These are phyloP conservation scores for Evansstolkia leycettana DNA, from an alignment of 495 filamentous ascomycete species.

Conservation along the genomic window DNA sequence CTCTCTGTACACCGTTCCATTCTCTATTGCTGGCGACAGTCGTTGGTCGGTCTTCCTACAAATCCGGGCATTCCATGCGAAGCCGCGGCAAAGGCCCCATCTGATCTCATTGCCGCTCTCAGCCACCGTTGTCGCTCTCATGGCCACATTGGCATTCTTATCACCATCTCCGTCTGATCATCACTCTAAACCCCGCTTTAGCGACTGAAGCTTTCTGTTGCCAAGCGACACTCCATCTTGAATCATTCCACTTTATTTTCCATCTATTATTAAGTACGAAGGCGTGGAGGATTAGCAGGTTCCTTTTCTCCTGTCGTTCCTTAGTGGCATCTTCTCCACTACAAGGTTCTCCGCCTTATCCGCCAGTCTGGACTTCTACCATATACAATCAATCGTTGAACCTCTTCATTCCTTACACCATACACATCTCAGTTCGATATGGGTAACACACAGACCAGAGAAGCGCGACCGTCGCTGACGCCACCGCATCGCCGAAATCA, in stretches of 20 bases:
- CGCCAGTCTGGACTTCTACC: conserved; percentile 7
- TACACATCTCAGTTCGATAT: conserved; percentile 17
- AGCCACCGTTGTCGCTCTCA: conserved; percentile 13
- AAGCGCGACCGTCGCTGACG: conserved; percentile 30
- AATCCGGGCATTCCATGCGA: conserved; percentile 5
- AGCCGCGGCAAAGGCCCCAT: conserved; percentile 3
- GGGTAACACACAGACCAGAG: conserved; percentile 52
- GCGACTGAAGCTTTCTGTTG: conserved; percentile 6
- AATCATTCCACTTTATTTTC: too few species aligned
- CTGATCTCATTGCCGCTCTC: conserved; percentile 16
- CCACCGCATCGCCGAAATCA: conserved; percentile 20
- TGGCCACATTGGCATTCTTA: conserved; percentile 12
- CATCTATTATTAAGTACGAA: too few species aligned
- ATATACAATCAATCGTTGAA: conserved; percentile 2
- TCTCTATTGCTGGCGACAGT: not conserved
- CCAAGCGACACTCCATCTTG: too few species aligned
- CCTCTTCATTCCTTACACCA: conserved; percentile 1
- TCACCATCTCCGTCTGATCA: not conserved
- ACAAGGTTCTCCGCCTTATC: conserved; percentile 2
- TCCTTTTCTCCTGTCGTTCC: not conserved
- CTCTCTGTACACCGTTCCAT: not conserved
- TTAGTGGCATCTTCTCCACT: not conserved
- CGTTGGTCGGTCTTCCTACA: not conserved
- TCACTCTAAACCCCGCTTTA: conserved; percentile 3
- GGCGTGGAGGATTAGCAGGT: too few species aligned